Percentiles rank a stretch among this genome's conserved stretches.
These are phyloP conservation scores for Microbotryomycetes sp. DNA, from an alignment of 1,284 basidiomycete genomes.

Conservation along the genomic window DNA sequence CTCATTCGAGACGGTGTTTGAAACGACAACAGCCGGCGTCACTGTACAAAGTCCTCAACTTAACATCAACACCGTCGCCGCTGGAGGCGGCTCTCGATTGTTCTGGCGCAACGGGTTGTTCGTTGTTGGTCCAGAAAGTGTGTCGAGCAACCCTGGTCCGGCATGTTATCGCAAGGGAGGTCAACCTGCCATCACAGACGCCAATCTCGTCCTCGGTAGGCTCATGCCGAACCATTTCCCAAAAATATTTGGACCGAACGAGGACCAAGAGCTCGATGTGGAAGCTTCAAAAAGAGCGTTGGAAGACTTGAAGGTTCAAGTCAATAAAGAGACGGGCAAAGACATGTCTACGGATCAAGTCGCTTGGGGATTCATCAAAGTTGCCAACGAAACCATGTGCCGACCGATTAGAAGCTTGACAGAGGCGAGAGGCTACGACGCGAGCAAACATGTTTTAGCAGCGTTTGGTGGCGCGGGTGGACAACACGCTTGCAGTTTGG, in stretches of 20 bases:
- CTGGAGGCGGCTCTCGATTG: conserved; percentile 76
- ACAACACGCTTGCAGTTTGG: conserved; percentile 84
- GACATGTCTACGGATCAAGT: conserved; percentile 71
- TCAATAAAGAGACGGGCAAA: conserved; percentile 47
- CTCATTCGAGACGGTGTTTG: conserved; percentile 76
- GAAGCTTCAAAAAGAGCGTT: conserved; percentile 60
- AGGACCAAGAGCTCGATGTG: conserved; percentile 70
- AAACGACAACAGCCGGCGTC: conserved; percentile 82
- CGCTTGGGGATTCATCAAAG: conserved; percentile 79
- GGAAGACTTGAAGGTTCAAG: conserved; percentile 56
- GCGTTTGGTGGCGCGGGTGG: conserved; percentile 88
- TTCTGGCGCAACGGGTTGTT: conserved; percentile 61
- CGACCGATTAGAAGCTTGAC: conserved; percentile 86
- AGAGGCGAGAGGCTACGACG: conserved; percentile 79
- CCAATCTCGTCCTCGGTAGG: conserved; percentile 73
- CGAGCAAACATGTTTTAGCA: conserved; percentile 77
- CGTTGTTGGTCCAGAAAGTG: background rate
- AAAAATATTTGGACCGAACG: conserved; percentile 71
- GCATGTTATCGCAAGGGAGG: conserved; percentile 73
- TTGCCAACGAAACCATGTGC: conserved; percentile 67
- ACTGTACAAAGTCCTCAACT: conserved; percentile 75
- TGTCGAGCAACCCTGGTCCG: conserved; percentile 49
- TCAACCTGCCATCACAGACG: conserved; percentile 76
- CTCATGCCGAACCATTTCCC: conserved; percentile 61
- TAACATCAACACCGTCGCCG: conserved; percentile 61